These are phyloP conservation scores for Cutaneotrichosporon arboriforme DNA, from an alignment of 1,284 basidiomycete species.

Conservation along the genomic window DNA sequence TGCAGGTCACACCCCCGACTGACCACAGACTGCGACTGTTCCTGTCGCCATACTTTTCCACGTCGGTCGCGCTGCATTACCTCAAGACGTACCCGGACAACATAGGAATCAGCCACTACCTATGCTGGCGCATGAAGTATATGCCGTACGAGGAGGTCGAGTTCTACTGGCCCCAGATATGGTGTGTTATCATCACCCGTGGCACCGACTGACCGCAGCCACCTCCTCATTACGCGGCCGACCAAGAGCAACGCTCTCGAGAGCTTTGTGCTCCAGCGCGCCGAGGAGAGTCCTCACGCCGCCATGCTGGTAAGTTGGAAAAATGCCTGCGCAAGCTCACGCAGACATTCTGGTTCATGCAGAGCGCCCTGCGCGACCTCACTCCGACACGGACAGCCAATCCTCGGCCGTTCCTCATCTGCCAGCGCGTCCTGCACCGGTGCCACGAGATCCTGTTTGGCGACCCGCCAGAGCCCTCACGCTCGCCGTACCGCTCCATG, in stretches of 20 bases:
- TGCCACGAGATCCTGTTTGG: constrained; percentile 97
- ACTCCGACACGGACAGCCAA: constrained; percentile 57
- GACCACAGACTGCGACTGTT: constrained; percentile 65
- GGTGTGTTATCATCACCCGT: constrained; percentile 53
- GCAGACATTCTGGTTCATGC: constrained; percentile 96
- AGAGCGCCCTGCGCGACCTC: constrained; percentile 86
- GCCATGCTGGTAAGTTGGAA: constrained; percentile 87
- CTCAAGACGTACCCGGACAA: constrained; percentile 83
- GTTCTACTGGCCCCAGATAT: constrained; percentile 95
- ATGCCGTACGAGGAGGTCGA: constrained; percentile 74
- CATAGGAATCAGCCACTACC: constrained; percentile 93
- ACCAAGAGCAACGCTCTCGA: constrained; percentile 85
- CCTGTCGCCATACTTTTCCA: constrained; percentile 83
- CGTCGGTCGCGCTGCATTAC: constrained; percentile 84
- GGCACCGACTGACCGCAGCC: constrained; percentile 54
- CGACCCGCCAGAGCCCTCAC: constrained; percentile 64
- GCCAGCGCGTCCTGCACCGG: constrained; percentile 83
- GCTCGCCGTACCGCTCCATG: constrained; percentile 60
- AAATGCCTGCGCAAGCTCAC: background rate
- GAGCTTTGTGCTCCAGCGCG: constrained; percentile 79
- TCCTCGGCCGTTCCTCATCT: constrained; percentile 79
- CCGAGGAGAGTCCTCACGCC: constrained; percentile 83
- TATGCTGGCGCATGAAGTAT: constrained; percentile 72
- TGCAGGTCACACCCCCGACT: background rate
- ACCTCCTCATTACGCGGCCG: constrained; percentile 83